Evolutionary conservation across 2,329 filamentous ascomycete genomes (phyloP).

Genomic region (Diplodia corticola): DNA sequence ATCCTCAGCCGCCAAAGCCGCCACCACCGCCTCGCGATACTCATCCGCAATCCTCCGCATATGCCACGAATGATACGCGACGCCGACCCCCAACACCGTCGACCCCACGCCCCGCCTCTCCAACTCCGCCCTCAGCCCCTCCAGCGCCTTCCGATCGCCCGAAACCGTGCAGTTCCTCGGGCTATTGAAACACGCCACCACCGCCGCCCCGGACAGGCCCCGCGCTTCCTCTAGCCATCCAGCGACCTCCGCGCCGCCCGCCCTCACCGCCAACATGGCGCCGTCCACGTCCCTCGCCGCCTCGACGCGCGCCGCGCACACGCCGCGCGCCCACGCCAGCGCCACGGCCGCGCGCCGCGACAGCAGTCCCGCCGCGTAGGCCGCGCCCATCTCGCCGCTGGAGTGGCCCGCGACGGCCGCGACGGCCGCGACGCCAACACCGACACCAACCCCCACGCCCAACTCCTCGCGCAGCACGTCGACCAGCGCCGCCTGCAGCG

Average conservation of each 20-base stretch:
- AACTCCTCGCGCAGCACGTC: background rate
- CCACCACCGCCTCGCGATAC: conserved; percentile 17
- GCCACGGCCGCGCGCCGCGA: background rate
- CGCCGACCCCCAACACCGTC: conserved; percentile 24
- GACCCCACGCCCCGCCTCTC: conserved; percentile 21
- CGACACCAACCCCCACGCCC: too few relatives aligned
- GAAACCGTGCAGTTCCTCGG: conserved; percentile 16
- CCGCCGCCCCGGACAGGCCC: conserved; percentile 24
- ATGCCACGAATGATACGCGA: conserved; percentile 27
- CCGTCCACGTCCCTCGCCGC: conserved; percentile 25
- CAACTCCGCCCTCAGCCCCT: background rate
- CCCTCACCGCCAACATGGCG: conserved; percentile 37
- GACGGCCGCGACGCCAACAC: too few relatives aligned
- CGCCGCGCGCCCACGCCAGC: background rate
- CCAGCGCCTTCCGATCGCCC: background rate
- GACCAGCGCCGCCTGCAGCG: conserved; percentile 21
- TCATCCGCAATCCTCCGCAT: conserved; percentile 22
- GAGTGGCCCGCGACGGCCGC: conserved; percentile 20
- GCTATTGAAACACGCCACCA: conserved; percentile 26
- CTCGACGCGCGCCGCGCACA: background rate
- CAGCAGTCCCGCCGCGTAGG: background rate
- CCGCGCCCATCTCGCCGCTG: conserved; percentile 23
- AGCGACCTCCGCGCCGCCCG: too few relatives aligned
- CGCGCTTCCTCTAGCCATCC: too few relatives aligned
- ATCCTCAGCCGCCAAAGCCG: background rate